Conservation (phyloP, 305 asterid species). For the Rubia tinctorum region DNA sequence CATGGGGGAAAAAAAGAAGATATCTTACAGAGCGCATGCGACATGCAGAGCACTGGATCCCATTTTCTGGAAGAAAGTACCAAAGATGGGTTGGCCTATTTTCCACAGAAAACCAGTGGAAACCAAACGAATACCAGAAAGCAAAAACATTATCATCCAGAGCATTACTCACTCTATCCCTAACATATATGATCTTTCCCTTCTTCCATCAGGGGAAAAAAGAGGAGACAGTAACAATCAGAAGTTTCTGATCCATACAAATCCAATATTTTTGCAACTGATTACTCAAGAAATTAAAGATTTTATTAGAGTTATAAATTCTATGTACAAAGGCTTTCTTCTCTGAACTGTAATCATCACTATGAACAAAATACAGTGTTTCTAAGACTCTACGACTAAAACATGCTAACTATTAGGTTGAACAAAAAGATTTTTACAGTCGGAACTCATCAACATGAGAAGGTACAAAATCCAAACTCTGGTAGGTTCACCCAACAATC, state of each 20-base stretch:
- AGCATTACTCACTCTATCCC: conserved; percentile 3
- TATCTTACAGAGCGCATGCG: neutral
- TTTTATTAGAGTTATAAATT: conserved; percentile 59
- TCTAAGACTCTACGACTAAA: conserved; percentile 54
- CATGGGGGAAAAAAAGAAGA: neutral
- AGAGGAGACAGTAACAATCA: neutral
- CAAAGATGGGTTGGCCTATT: conserved; percentile 1
- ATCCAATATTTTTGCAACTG: conserved; percentile 10
- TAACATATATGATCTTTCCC: neutral
- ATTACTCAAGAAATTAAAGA: conserved; percentile 23
- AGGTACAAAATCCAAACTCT: conserved; percentile 36
- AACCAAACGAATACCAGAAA: conserved; percentile 9
- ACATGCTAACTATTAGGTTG: conserved; percentile 41
- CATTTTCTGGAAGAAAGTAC: neutral
- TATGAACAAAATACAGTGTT: conserved; percentile 53
- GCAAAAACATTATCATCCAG: neutral
- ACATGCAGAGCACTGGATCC: neutral
- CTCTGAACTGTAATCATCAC: conserved; percentile 60
- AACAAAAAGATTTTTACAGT: conserved; percentile 78
- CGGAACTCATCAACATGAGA: conserved; percentile 48
- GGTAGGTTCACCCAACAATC: conserved; percentile 44
- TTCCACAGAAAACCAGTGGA: conserved; percentile 1
- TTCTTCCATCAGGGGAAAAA: conserved; percentile 7
- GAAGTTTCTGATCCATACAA: neutral
- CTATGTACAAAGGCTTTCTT: conserved; percentile 71